A percentile compares a stretch with the other conserved stretches of the same genome.
Evolutionary conservation across 2,329 filamentous ascomycete genomes (phyloP).

Genomic region (Xylaria sp.): DNA sequence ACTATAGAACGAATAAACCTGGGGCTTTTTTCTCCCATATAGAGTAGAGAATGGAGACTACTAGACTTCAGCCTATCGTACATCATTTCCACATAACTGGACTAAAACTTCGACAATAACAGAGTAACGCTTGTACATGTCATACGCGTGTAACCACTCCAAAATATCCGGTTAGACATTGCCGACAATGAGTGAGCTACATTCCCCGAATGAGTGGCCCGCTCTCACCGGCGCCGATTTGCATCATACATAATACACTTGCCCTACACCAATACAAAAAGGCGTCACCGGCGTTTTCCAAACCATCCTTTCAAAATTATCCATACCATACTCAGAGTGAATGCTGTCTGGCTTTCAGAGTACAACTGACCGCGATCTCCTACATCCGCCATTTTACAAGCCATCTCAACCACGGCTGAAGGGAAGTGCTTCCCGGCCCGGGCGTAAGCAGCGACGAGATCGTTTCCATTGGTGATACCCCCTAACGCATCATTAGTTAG

Average conservation of each 20-base stretch:
- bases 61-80: background rate
- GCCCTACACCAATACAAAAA: too few species aligned
- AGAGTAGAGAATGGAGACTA: background rate
- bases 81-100: background rate
- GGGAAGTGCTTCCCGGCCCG: conserved; percentile 30
- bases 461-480: conserved; percentile 35
- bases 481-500: conserved; percentile 21
- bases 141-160: too few species aligned
- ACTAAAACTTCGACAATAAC: too few species aligned
- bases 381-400: conserved; percentile 35
- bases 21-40: background rate
- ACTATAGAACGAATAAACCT: background rate
- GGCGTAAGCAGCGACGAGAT: conserved; percentile 33
- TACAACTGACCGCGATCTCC: conserved; percentile 31
- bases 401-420: conserved; percentile 28
- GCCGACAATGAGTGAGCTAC: background rate
- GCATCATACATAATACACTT: background rate
- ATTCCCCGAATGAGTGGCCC: background rate
- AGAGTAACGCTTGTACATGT: too few species aligned
- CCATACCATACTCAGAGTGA: conserved; percentile 27
- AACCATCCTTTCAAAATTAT: conserved; percentile 28
- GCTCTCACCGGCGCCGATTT: background rate
- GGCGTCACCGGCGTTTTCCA: background rate
- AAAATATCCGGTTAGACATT: too few species aligned
- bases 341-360: conserved; percentile 19